Evolutionary conservation across 192 early-diverging fungal genomes (phyloP).

Genomic region (Entomortierella beljakovae): DNA sequence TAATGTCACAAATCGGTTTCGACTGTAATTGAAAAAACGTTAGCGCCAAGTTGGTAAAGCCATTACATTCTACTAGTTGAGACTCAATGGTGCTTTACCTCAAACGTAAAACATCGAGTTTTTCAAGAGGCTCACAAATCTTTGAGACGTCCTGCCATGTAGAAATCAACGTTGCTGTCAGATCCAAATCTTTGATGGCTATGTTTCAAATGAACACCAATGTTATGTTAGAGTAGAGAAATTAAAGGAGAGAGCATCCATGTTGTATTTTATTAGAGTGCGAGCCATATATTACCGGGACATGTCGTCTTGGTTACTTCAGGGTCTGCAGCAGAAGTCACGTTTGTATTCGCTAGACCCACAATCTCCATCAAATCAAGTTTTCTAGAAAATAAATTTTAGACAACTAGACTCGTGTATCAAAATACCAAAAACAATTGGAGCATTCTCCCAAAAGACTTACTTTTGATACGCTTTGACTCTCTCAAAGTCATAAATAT

Average conservation of each 20-base stretch:
- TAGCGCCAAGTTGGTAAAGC: too few species aligned
- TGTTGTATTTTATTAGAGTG: not conserved
- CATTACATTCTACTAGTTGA: not conserved
- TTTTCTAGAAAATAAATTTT: conserved; percentile 5
- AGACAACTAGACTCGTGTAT: not conserved
- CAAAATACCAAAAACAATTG: not conserved
- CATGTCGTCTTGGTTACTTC: conserved; percentile 51
- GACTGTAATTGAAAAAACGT: conserved; percentile 21
- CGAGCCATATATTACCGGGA: conserved; percentile 42
- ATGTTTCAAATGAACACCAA: not conserved
- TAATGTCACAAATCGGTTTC: conserved; percentile 43
- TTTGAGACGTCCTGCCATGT: conserved; percentile 61
- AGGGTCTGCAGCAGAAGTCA: conserved; percentile 41
- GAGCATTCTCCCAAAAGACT: not conserved
- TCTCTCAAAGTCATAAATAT: conserved; percentile 66
- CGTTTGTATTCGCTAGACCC: conserved; percentile 57
- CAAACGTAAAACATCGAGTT: conserved; percentile 58
- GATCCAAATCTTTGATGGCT: conserved; percentile 66
- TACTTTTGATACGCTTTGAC: conserved; percentile 59
- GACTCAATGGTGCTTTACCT: too few species aligned
- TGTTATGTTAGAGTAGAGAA: not conserved
- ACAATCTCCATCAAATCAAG: conserved; percentile 45
- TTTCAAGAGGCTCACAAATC: conserved; percentile 56
- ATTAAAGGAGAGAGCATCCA: not conserved
- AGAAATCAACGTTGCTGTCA: conserved; percentile 63